These are phyloP conservation scores for Phoma sp. DNA, from an alignment of 2,329 filamentous ascomycete species.

Conservation along the genomic window DNA sequence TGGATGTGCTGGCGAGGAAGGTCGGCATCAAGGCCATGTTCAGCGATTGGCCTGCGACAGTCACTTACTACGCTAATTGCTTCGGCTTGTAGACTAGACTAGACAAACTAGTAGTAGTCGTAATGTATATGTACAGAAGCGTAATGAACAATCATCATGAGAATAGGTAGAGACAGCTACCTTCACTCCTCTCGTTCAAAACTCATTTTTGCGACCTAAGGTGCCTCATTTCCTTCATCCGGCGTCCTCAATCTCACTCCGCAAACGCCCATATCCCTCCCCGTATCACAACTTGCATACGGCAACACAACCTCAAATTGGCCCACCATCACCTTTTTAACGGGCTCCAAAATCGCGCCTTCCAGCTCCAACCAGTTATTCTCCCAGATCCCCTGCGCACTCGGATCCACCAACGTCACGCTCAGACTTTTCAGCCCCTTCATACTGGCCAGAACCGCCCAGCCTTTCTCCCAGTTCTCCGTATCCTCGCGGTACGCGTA, in stretches of 20 bases:
- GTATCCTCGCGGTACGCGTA: slow-evolving; percentile 47
- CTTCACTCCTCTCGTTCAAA: no score
- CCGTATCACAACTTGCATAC: slow-evolving; percentile 36
- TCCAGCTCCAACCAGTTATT: slow-evolving; percentile 40
- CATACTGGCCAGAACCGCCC: slow-evolving; percentile 40
- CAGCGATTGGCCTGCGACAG: slow-evolving; percentile 73
- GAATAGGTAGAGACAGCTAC: no score
- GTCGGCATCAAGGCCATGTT: slow-evolving; percentile 70
- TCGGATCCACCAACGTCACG: slow-evolving; percentile 40
- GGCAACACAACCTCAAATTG: slow-evolving; percentile 39
- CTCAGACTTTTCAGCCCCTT: slow-evolving; percentile 32
- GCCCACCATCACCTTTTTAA: slow-evolving; percentile 28
- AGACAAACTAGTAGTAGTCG: background rate
- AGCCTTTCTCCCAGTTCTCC: slow-evolving; percentile 41
- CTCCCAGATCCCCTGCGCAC: slow-evolving; percentile 40
- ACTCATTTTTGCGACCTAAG: background rate
- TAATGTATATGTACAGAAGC: no score
- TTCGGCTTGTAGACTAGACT: slow-evolving; percentile 53
- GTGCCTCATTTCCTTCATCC: slow-evolving; percentile 3
- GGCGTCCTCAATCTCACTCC: slow-evolving; percentile 31
- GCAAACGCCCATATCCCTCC: slow-evolving; percentile 37
- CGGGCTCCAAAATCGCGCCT: slow-evolving; percentile 30
- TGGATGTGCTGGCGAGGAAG: slow-evolving; percentile 69
- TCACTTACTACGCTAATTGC: slow-evolving; percentile 77
- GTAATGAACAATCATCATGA: background rate